These are phyloP conservation scores for Blastomyces parvus DNA, from an alignment of 2,329 filamentous ascomycete genomes.

Conservation along the genomic window DNA sequence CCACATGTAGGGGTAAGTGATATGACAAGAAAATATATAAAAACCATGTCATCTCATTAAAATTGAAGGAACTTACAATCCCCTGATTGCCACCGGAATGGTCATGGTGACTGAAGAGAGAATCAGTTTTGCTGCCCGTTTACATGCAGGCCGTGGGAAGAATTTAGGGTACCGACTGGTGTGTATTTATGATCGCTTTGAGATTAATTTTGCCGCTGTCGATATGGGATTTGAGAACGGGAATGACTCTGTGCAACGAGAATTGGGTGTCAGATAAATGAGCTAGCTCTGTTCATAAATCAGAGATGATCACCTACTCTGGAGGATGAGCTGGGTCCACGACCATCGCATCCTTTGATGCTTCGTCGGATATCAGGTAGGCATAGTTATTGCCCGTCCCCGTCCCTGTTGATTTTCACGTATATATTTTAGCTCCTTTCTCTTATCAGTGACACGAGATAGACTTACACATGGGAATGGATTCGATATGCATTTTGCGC, in stretches of 20 bases:
- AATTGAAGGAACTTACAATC: conserved; percentile 46
- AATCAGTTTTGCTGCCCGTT: not conserved
- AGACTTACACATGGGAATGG: conserved; percentile 45
- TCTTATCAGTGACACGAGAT: not conserved
- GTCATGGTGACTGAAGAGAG: conserved; percentile 64
- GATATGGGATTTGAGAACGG: conserved; percentile 63
- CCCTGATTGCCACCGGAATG: conserved; percentile 87
- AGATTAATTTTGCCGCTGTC: conserved; percentile 66
- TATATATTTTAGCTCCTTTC: conserved; percentile 5
- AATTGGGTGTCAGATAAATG: not conserved
- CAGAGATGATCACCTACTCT: conserved; percentile 32
- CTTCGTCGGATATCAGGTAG: conserved; percentile 43
- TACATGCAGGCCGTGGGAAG: not conserved
- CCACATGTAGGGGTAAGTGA: conserved; percentile 1
- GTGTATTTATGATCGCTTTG: conserved; percentile 87
- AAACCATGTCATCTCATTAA: conserved; percentile 1
- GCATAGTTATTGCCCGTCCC: conserved; percentile 42
- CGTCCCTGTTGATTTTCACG: conserved; percentile 13
- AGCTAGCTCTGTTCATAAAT: not conserved
- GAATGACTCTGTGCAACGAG: conserved; percentile 43
- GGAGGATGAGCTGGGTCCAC: conserved; percentile 44
- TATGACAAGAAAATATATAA: not conserved
- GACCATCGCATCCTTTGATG: conserved; percentile 42
- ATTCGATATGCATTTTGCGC: conserved; percentile 42
- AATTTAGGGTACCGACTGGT: conserved; percentile 58